Base-by-base conservation (phyloP, 2,329 filamentous ascomycete species). In the Stagonosporopsis tanaceti region DNA sequence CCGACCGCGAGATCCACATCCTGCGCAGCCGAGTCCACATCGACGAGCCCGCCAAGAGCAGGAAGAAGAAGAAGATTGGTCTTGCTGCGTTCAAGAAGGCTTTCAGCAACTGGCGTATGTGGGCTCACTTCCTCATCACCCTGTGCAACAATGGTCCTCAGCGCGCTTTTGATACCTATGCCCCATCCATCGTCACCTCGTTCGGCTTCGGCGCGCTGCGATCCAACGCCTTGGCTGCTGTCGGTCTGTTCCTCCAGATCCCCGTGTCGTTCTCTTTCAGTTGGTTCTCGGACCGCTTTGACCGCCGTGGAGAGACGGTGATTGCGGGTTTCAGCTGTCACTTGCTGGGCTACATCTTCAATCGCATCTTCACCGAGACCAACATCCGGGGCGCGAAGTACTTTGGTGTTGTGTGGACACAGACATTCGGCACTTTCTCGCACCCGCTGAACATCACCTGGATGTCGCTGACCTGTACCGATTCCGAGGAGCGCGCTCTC, bases 371-470 rank as follows among this genome's bases (percentile, higher is more conserved):
- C 63, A 83, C 82, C 0, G 62, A 64, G 53, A 51, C 62, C 17
- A 47, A 47, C 50, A 63, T 45, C 34, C 76, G 76, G 8, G 79
- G 80, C 3, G 75, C 80, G 1, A 75, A 78, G 3, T 85, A 84
- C 69, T 85, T 85, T 59, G 83, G 82, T 28, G 82, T 85, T 2
- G 79, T 85, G 22, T 85, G 81, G 81, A 85, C 82, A 0, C 83
- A 85, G 64, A 80, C 76, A 0, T 85, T 85, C 55, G 82, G 81
- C 20, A 84, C 81, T 4, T 84, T 84, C 55, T 80, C 81, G 1
- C 83, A 85, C 52, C 83, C 83, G 0, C 77, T 87, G 22, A 87
- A 87, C 65, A 85, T 87, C 47, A 81, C 84, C 1, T 87, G 85
- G 84, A 78, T 87, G 68, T 86, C 84, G 0, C 74, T 87, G 0